Percentiles rank a stretch among this genome's conserved stretches.
Conservation (phyloP, 73 alveolate species). For the Paramecium primaurelia region DNA sequence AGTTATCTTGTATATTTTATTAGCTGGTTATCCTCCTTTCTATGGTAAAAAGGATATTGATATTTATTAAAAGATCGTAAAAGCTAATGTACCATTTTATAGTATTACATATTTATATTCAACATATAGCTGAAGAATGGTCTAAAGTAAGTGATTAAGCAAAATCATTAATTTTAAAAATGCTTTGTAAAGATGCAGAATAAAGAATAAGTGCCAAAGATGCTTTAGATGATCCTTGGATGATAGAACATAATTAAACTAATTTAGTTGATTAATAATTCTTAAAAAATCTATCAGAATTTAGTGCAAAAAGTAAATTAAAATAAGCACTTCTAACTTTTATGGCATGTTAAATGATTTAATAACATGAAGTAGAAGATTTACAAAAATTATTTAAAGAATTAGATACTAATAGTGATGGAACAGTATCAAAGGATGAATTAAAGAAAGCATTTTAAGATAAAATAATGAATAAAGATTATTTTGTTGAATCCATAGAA, state of each 20-base stretch:
- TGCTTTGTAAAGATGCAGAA: conserved; percentile 53
- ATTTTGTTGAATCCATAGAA: neutral
- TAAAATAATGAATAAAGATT: neutral
- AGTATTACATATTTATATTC: neutral
- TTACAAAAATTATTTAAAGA: neutral
- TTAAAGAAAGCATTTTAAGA: neutral
- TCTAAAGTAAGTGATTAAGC: conserved; percentile 57
- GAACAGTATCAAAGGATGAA: conserved; percentile 30
- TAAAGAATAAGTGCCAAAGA: conserved; percentile 49
- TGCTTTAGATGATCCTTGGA: conserved; percentile 39
- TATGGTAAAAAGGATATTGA: conserved; percentile 70
- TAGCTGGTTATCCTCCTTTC: conserved; percentile 83
- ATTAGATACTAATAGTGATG: conserved; percentile 49
- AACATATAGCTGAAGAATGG: conserved; percentile 58
- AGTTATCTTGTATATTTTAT: conserved; percentile 74
- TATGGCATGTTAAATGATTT: conserved; percentile 41
- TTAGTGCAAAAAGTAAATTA: conserved; percentile 41
- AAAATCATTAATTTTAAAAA: conserved; percentile 63
- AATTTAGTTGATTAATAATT: neutral
- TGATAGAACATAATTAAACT: neutral
- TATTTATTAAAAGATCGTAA: conserved; percentile 65
- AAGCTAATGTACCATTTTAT: conserved; percentile 67
- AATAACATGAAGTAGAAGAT: neutral
- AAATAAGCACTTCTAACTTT: conserved; percentile 27
- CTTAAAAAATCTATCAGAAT: conserved; percentile 37